phyloP scores from a whole-genome alignment of 495 filamentous ascomycete genomes.

The Aspergillus wentii region DNA sequence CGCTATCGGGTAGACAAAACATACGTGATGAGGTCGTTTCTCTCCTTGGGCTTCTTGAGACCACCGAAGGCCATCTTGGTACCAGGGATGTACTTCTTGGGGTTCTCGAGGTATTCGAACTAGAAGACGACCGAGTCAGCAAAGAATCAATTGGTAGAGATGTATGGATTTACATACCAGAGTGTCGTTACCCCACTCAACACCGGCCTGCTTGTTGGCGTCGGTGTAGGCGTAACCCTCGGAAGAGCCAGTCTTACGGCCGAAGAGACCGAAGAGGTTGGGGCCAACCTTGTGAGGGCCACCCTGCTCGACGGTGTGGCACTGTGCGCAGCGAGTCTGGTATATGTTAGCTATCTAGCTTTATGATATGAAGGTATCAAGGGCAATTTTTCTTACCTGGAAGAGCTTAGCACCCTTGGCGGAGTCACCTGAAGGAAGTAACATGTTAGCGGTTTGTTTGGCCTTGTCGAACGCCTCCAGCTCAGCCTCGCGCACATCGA shows the following conservation, averaged over 20 bases:
- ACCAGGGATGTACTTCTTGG: slow-evolving; percentile 95
- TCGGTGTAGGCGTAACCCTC: slow-evolving; percentile 98
- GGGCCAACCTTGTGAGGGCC: slow-evolving; percentile 98
- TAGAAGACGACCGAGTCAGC: slow-evolving; percentile 30
- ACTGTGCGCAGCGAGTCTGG: slow-evolving; percentile 93
- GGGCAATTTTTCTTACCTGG: slow-evolving; percentile 68
- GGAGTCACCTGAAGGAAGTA: slow-evolving; percentile 63
- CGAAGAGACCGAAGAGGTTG: slow-evolving; percentile 94
- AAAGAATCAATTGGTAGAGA: slow-evolving; percentile 4
- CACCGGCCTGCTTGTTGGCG: slow-evolving; percentile 96
- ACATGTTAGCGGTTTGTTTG: slow-evolving; percentile 23
- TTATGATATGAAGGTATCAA: neutral
- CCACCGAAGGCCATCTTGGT: slow-evolving; percentile 99
- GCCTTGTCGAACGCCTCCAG: slow-evolving; percentile 15
- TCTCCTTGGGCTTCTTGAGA: slow-evolving; percentile 99
- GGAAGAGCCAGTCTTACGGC: slow-evolving; percentile 85
- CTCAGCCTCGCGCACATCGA: slow-evolving; percentile 26
- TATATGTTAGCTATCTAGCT: slow-evolving; percentile 11
- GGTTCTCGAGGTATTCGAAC: slow-evolving; percentile 89
- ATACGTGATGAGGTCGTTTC: slow-evolving; percentile 98
- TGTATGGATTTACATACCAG: slow-evolving; percentile 56
- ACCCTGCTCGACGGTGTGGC: slow-evolving; percentile 84
- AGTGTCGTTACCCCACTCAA: slow-evolving; percentile 81
- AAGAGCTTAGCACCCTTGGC: slow-evolving; percentile 99
- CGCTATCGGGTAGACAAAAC: slow-evolving; percentile 22